Evolutionary conservation across 2,329 filamentous ascomycete species (phyloP).

Genomic region (Aspergillus quadrilineatus): DNA sequence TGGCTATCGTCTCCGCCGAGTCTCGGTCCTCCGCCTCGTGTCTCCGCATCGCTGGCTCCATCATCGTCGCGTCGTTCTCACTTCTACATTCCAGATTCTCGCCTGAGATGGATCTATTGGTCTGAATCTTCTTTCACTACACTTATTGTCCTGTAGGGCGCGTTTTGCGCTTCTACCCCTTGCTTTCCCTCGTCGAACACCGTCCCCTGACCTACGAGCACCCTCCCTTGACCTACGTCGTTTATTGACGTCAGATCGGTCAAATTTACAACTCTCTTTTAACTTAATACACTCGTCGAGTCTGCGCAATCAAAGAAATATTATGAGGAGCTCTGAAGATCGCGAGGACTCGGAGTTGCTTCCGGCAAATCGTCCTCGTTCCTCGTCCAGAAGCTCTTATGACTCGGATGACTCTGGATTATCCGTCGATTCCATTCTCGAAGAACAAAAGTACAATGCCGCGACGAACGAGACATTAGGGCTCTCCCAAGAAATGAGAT

Average conservation of each 20-base stretch:
- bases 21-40: neutral
- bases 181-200: neutral
- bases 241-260: neutral
- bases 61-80: neutral
- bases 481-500: slow-evolving; percentile 23
- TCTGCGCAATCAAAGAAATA: slow-evolving; percentile 8
- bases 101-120: neutral
- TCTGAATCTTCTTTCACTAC: neutral
- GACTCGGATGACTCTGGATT: slow-evolving; percentile 38
- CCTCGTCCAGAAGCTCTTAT: slow-evolving; percentile 30
- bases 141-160: neutral
- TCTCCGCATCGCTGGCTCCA: neutral
- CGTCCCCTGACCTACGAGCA: neutral
- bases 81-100: neutral
- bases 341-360: slow-evolving; percentile 28
- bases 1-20: slow-evolving; percentile 2
- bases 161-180: neutral
- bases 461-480: slow-evolving; percentile 9
- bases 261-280: neutral
- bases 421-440: slow-evolving; percentile 34
- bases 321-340: slow-evolving; percentile 28
- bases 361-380: slow-evolving; percentile 28
- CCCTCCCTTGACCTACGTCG: neutral
- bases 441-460: slow-evolving; percentile 25
- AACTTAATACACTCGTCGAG: neutral